Conservation (phyloP, 495 filamentous ascomycete species). For the Staphylotrichum tortipilum region DNA sequence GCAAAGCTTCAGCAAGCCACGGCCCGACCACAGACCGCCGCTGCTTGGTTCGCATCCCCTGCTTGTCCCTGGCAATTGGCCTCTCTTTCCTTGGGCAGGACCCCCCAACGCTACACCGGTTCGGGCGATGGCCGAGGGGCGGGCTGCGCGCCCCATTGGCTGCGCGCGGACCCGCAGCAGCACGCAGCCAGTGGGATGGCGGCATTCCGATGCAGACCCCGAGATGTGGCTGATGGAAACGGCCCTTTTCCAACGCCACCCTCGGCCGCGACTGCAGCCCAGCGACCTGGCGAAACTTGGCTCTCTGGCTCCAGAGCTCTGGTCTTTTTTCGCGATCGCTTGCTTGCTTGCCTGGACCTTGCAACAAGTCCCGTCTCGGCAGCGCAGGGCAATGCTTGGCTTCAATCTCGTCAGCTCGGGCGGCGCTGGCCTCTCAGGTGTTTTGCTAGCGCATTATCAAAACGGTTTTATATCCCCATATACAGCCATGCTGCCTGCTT, state of each 20-base stretch:
- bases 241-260: constrained; percentile 12
- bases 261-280: too few relatives aligned
- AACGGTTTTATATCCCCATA: too few relatives aligned
- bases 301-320: too few relatives aligned
- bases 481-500: too few relatives aligned
- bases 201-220: constrained; percentile 2
- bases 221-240: constrained; percentile 16
- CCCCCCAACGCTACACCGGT: neutral
- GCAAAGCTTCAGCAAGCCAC: too few relatives aligned
- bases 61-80: too few relatives aligned
- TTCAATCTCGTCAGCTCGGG: neutral
- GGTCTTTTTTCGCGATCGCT: neutral
- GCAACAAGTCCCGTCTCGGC: too few relatives aligned
- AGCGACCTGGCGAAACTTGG: too few relatives aligned
- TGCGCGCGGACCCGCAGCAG: neutral
- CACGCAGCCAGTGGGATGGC: neutral
- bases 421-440: too few relatives aligned
- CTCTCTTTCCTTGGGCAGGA: neutral
- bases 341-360: too few relatives aligned
- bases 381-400: too few relatives aligned
- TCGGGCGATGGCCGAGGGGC: neutral
- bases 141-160: constrained; percentile 9
- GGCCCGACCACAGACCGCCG: constrained; percentile 10
- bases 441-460: too few relatives aligned
- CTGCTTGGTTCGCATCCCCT: neutral